A percentile compares a stretch with the other conserved stretches of the same genome.
Evolutionary conservation across 257 asterid genomes (phyloP).

Genomic region (Nicotiana otophora): DNA sequence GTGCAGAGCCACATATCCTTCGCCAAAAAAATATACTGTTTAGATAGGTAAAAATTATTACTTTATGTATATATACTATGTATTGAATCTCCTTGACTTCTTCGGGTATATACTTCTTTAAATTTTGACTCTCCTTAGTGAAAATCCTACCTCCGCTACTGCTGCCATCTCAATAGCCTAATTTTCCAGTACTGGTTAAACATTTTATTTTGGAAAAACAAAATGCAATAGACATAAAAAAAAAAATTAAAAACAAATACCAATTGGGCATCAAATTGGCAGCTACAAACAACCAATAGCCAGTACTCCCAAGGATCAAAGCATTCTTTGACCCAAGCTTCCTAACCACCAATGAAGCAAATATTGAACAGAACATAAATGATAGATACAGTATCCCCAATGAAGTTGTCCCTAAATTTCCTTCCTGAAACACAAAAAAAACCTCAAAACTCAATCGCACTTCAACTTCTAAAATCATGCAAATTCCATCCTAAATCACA

Average conservation of each 20-base stretch:
- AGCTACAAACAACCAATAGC: conserved; percentile 88
- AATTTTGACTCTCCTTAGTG: too few species aligned
- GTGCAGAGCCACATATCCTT: too few species aligned
- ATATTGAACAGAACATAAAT: conserved; percentile 59
- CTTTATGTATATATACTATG: too few species aligned
- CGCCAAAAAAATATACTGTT: too few species aligned
- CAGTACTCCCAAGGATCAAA: conserved; percentile 79
- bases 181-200: neutral
- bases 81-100: too few species aligned
- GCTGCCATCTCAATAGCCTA: too few species aligned
- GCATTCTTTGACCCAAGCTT: conserved; percentile 79
- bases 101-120: too few species aligned
- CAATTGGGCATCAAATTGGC: conserved; percentile 95
- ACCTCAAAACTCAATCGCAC: neutral
- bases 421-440: conserved; percentile 46
- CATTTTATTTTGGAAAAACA: neutral
- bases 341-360: conserved; percentile 81
- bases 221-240: neutral
- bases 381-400: conserved; percentile 87
- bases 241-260: conserved; percentile 31
- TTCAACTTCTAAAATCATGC: neutral
- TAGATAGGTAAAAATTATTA: too few species aligned
- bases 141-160: too few species aligned
- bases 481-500: neutral
- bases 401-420: conserved; percentile 81